Conservation (phyloP, 805 yeast genomes). For the Starmera pachycereana region DNA sequence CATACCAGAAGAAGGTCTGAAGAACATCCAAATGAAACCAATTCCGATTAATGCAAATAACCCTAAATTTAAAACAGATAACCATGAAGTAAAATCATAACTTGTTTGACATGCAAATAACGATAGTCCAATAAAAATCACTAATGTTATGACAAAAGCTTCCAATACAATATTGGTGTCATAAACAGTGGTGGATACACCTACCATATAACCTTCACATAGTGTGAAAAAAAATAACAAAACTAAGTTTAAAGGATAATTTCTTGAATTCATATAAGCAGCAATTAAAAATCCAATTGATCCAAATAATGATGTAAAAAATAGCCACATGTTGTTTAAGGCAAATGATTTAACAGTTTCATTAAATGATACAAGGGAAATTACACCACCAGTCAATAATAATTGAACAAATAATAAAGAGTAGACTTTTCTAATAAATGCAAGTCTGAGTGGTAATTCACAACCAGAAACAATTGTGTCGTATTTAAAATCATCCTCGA, state of each 20-base stretch:
- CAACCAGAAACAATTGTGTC: constrained; percentile 70
- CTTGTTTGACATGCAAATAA: constrained; percentile 67
- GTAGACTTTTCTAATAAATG: constrained; percentile 73
- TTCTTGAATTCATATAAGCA: constrained; percentile 49
- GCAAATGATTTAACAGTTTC: constrained; percentile 43
- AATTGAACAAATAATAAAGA: constrained; percentile 58
- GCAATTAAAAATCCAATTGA: constrained; percentile 57
- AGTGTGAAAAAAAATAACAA: constrained; percentile 59
- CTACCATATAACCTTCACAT: constrained; percentile 65
- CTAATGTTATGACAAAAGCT: constrained; percentile 57
- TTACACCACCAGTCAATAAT: constrained; percentile 47
- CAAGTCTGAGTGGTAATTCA: constrained; percentile 62
- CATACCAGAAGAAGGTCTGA: constrained; percentile 41
- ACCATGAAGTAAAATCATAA: constrained; percentile 66
- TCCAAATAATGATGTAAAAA: constrained; percentile 45
- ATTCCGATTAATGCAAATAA: constrained; percentile 63
- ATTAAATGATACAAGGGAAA: constrained; percentile 37
- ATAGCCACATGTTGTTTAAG: constrained; percentile 45
- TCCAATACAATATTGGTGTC: constrained; percentile 57
- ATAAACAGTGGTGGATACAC: constrained; percentile 51
- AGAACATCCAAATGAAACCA: constrained; percentile 61
- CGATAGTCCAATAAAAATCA: constrained; percentile 70
- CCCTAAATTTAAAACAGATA: constrained; percentile 43
- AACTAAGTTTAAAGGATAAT: constrained; percentile 58
- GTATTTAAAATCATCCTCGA: constrained; percentile 76